Evolutionary conservation across 2,329 filamentous ascomycete species (phyloP), one percentile per base, ranked within the genome.

Genomic region (Cladosporium sp.): DNA sequence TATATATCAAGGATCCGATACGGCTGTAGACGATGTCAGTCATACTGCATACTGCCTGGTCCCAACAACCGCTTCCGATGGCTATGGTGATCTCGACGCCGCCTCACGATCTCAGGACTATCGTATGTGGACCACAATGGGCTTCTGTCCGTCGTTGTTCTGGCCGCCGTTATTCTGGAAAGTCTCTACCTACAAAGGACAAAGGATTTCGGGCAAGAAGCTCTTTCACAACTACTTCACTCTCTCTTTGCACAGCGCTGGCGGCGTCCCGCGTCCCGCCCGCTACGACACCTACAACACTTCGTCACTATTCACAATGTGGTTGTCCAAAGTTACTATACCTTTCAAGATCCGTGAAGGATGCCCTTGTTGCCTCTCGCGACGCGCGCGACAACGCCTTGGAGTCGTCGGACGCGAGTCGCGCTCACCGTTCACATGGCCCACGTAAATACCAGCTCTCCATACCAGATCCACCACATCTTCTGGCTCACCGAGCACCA

Each of bases 251-350:
- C 39, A 46, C 39, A 16, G 39, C n/a, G 39, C 10, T 46, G 39
- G 13, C 21, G 8, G 39, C 39, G n/a, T 46, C 39, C 39, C 8
- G n/a, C n/a, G n/a, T 13, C n/a, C 39, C 10, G 39, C 39, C 8
- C n/a, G 21, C n/a, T 46, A 46, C 39, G 16, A 46, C 28, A 32
- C 30, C n/a, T n/a, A n/a, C n/a, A n/a, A n/a, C 25, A 11, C 30
- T 57, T 57, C n/a, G n/a, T n/a, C 32, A 57, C 54, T 39, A 21
- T 23, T 39, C 54, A 57, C 54, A 57, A 57, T 39, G 54, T 18
- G 5, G 28, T 54, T 54, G 26, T 16, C 16, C 10, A 32, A 54
- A 54, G 26, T 54, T 21, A 54, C 51, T 32, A 28, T 54, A 14
- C 18, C 51, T 11, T 21, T 34, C 28, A 57, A 26, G 21, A 21